These are phyloP conservation scores for Chiua virens DNA, from an alignment of 768 basidiomycete genomes.

Conservation along the genomic window DNA sequence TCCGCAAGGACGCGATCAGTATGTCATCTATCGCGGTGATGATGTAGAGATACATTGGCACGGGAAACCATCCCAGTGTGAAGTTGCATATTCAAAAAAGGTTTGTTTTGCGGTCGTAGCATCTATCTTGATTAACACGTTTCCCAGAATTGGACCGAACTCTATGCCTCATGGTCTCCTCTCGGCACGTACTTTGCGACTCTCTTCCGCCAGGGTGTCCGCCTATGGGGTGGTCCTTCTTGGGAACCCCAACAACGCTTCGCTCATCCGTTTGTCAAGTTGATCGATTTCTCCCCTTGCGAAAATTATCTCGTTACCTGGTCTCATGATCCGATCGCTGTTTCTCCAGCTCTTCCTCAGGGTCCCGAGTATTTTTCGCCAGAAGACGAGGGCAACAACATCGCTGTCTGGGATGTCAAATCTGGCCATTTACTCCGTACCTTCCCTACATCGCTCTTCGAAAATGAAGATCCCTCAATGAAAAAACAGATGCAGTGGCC, in stretches of 20 bases:
- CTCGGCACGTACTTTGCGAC: constrained; percentile 94
- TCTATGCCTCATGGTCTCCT: constrained; percentile 97
- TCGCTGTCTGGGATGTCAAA: constrained; percentile 99
- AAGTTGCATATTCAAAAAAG: constrained; percentile 70
- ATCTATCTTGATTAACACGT: constrained; percentile 7
- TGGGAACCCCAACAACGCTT: constrained; percentile 90
- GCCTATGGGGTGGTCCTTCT: constrained; percentile 91
- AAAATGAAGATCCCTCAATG: constrained; percentile 52
- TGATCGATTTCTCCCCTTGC: constrained; percentile 96
- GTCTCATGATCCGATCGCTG: constrained; percentile 91
- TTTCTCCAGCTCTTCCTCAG: constrained; percentile 76
- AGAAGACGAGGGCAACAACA: constrained; percentile 94
- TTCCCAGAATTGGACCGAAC: constrained; percentile 88
- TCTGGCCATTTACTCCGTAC: constrained; percentile 90
- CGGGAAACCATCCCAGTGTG: constrained; percentile 84
- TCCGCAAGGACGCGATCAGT: constrained; percentile 90
- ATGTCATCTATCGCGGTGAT: constrained; percentile 90
- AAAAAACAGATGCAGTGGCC: constrained; percentile 95
- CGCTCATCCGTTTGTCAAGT: constrained; percentile 91
- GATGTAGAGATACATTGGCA: constrained; percentile 93
- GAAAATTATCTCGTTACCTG: constrained; percentile 97
- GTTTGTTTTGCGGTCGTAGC: constrained; percentile 42
- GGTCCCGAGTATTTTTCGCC: constrained; percentile 86
- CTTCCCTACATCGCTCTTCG: constrained; percentile 67
- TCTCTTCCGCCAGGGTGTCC: constrained; percentile 92